Percentiles rank a stretch among this genome's conserved stretches.
Conservation (phyloP, 768 basidiomycete genomes). For the Boletus fagicola region DNA sequence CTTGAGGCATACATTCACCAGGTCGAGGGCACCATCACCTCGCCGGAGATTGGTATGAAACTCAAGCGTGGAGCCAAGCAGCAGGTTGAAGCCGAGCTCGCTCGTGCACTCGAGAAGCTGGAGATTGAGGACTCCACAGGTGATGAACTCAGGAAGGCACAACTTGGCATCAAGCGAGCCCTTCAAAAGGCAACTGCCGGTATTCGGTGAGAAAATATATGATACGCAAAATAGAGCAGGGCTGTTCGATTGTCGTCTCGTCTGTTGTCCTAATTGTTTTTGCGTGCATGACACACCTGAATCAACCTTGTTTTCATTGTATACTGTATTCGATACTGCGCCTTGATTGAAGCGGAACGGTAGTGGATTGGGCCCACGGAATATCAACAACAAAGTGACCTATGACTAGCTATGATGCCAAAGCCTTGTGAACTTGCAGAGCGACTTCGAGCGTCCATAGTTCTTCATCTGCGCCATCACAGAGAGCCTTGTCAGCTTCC, state of each 20-base stretch:
- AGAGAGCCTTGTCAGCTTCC: slow-evolving; percentile 93
- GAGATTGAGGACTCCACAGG: slow-evolving; percentile 94
- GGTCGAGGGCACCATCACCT: slow-evolving; percentile 94
- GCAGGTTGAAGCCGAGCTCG: slow-evolving; percentile 96
- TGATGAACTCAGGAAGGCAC: slow-evolving; percentile 95
- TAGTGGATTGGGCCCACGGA: neutral
- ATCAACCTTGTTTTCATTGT: slow-evolving; percentile 14
- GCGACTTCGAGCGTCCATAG: slow-evolving; percentile 90
- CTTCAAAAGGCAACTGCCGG: slow-evolving; percentile 97
- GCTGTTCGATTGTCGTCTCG: slow-evolving; percentile 13
- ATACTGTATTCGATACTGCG: neutral
- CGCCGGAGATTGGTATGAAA: slow-evolving; percentile 96
- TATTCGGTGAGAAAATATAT: slow-evolving; percentile 56
- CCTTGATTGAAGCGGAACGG: neutral
- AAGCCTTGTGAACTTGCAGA: slow-evolving; percentile 68
- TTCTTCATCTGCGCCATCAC: slow-evolving; percentile 97
- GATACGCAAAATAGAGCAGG: slow-evolving; percentile 18
- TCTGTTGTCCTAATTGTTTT: slow-evolving; percentile 15
- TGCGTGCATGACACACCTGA: slow-evolving; percentile 13
- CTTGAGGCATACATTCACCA: slow-evolving; percentile 97
- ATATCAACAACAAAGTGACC: neutral
- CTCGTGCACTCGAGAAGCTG: slow-evolving; percentile 96
- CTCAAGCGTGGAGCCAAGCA: slow-evolving; percentile 95
- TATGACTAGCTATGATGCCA: slow-evolving; percentile 28
- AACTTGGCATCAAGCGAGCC: slow-evolving; percentile 92